Evolutionary conservation across 163 green algal genomes (phyloP).

Genomic region (Trebouxia gelatinosa): DNA sequence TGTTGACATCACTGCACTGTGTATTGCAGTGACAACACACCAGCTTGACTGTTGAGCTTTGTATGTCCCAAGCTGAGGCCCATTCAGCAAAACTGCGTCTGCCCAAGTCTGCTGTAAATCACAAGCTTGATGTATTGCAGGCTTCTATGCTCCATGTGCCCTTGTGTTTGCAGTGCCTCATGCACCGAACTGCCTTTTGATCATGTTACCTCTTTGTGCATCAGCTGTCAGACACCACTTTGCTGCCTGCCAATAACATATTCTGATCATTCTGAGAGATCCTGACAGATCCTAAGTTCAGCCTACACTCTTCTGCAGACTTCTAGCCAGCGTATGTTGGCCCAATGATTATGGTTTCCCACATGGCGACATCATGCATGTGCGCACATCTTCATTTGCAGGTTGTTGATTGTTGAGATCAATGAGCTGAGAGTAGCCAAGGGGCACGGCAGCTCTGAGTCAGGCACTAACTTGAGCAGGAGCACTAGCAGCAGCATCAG

Average conservation of each 20-base stretch:
- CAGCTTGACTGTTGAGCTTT: not conserved
- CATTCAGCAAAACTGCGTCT: too few relatives aligned
- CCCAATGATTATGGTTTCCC: not conserved
- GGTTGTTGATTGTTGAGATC: conserved; percentile 12
- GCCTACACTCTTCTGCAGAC: not conserved
- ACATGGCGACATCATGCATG: not conserved
- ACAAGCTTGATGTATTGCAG: too few relatives aligned
- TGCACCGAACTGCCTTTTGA: too few relatives aligned
- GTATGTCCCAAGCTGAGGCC: too few relatives aligned
- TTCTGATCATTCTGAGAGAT: not conserved
- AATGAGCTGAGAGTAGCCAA: not conserved
- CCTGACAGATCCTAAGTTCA: not conserved
- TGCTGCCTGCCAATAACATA: not conserved
- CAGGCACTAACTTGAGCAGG: not conserved
- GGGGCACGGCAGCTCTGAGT: too few relatives aligned
- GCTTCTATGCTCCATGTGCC: too few relatives aligned
- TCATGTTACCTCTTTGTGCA: too few relatives aligned
- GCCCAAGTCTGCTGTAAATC: too few relatives aligned
- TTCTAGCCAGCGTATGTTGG: not conserved
- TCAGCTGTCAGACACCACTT: not conserved
- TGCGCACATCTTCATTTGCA: too few relatives aligned
- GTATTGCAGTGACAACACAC: not conserved
- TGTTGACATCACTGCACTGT: not conserved
- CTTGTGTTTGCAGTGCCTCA: too few relatives aligned
- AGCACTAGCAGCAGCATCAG: not conserved